A percentile compares a stretch with the other conserved stretches of the same genome.
Evolutionary conservation across 208 protist species (phyloP).

Genomic region (Novymonas esmeraldas): DNA sequence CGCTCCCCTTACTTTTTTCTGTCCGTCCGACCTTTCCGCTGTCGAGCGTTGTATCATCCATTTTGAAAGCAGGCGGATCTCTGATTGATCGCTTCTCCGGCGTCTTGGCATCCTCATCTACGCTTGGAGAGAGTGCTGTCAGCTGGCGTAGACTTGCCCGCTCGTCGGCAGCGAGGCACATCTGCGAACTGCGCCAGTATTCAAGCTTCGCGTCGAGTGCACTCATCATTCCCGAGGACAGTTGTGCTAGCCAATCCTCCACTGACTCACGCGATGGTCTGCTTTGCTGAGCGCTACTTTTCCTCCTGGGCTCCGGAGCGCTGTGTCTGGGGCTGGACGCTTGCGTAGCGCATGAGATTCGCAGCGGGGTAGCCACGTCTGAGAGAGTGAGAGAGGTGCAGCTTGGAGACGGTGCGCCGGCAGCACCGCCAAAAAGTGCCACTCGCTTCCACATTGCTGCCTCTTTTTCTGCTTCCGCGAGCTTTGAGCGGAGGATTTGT

Average conservation of each 20-base stretch:
- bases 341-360: not conserved
- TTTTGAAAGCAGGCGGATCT: not conserved
- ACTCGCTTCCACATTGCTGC: constrained; percentile 26
- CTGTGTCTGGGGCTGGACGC: not conserved
- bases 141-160: not conserved
- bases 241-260: not conserved
- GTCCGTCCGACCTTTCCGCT: not conserved
- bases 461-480: constrained; percentile 21
- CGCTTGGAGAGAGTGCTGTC: not conserved
- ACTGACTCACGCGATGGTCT: not conserved
- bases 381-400: not conserved
- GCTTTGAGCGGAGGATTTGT: constrained; percentile 22
- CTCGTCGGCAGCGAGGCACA: not conserved
- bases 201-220: not conserved
- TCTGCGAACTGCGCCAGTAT: not conserved
- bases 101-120: not conserved
- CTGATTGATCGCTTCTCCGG: not conserved
- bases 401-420: not conserved
- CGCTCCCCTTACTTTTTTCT: not conserved
- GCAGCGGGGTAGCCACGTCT: not conserved
- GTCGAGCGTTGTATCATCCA: not conserved
- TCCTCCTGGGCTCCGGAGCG: not conserved
- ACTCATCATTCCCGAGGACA: not conserved
- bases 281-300: not conserved
- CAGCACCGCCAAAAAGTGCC: constrained; percentile 8